Evolutionary conservation across 306 rosid species (phyloP).

Genomic region (Macrotyloma uniflorum): DNA sequence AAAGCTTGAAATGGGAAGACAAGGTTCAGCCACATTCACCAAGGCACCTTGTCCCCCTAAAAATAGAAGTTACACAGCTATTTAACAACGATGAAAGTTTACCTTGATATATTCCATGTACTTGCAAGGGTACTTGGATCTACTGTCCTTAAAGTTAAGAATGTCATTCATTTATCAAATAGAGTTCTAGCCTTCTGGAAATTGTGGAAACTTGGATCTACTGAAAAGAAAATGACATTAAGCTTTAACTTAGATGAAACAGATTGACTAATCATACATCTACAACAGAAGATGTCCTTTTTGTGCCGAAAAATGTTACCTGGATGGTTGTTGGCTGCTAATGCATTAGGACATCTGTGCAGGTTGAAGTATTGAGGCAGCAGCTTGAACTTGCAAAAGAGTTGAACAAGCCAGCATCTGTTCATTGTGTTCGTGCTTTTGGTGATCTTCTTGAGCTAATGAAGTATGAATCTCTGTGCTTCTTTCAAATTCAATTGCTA

Average conservation of each 20-base stretch:
- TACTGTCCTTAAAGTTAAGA: neutral
- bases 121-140: neutral
- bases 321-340: slow-evolving; percentile 31
- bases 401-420: slow-evolving; percentile 79
- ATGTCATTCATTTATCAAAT: slow-evolving; percentile 7
- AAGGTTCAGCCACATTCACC: too few species aligned
- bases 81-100: too few species aligned
- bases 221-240: neutral
- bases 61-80: too few species aligned
- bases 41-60: too few species aligned
- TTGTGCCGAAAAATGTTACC: slow-evolving; percentile 14
- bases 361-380: slow-evolving; percentile 76
- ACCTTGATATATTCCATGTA: too few species aligned
- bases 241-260: neutral
- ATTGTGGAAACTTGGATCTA: slow-evolving; percentile 22
- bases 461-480: slow-evolving; percentile 60
- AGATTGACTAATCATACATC: neutral
- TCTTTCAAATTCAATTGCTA: slow-evolving; percentile 2
- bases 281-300: neutral
- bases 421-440: slow-evolving; percentile 90
- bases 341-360: slow-evolving; percentile 30
- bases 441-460: slow-evolving; percentile 82
- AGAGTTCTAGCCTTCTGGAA: slow-evolving; percentile 8
- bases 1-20: too few species aligned
- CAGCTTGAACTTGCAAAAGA: slow-evolving; percentile 84